Evolutionary conservation across 169 alveolate genomes (phyloP), one percentile per base, ranked within the genome.

Genomic region (Cryptosporidium parvum): DNA sequence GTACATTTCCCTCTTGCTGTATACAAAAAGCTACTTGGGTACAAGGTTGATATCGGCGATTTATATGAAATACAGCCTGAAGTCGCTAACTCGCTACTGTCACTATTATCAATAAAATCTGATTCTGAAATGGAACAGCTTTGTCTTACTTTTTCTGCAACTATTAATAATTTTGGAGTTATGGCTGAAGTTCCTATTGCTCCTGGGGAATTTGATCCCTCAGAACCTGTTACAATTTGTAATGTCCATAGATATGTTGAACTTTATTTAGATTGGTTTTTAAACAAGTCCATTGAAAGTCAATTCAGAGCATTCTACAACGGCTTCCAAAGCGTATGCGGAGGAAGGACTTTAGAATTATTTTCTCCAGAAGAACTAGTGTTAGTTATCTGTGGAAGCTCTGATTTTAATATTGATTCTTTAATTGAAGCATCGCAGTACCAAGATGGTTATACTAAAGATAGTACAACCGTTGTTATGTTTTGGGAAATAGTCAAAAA

Each of bases 361-460:
- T 93, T 95, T 65, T 91, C 92, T 10, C 96, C 96, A 0, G 97
- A 95, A 84, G 98, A 97, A 91, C 86, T 97, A 10, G 96, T 94
- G 84, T 93, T 91, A 44, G 85, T 96, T 37, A 91, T 97, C n/a
- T 93, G 96, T 52, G 98, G 98, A 33, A 91, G 94, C 23, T 92
- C 93, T 73, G 84, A 73, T 2, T 85, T 97, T 45, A 95, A 95
- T 92, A 94, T 97, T 62, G 52, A 94, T 39, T 95, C 94, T 58
- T 91, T 95, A 37, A 85, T 92, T 84, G 91, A 75, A 29, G 94
- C 87, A n/a, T 91, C 97, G 33, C 69, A 65, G 53, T 95, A 94
- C 85, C 94, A 92, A 42, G 97, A 96, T 84, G 97, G 97, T 21
- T 95, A 80, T 84, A 86, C 93, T 16, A 84, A 67, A 39, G 92